phyloP scores from a whole-genome alignment of 2,329 filamentous ascomycete species.

The Fusarium musae region DNA sequence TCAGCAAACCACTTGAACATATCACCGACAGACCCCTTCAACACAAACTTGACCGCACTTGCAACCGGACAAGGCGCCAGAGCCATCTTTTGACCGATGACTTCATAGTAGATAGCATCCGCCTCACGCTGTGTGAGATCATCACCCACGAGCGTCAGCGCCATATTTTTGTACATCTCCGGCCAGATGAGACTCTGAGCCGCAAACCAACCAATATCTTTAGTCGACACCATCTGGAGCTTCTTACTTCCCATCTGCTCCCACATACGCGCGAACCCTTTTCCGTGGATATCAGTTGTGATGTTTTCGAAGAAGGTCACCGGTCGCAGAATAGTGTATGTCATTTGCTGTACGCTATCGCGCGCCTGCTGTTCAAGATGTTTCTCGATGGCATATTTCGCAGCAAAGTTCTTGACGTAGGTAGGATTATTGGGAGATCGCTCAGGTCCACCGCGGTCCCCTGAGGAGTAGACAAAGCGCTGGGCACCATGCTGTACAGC shows the following conservation, averaged over 20 bases:
- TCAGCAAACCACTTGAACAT: slow-evolving; percentile 33
- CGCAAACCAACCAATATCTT: slow-evolving; percentile 56
- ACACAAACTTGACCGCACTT: slow-evolving; percentile 17
- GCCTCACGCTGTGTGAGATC: slow-evolving; percentile 30
- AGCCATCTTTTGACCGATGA: slow-evolving; percentile 3
- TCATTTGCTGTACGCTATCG: slow-evolving; percentile 50
- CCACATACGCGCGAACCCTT: slow-evolving; percentile 46
- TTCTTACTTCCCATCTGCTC: slow-evolving; percentile 29
- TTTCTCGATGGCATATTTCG: slow-evolving; percentile 62
- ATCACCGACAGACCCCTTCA: slow-evolving; percentile 16
- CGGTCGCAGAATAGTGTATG: slow-evolving; percentile 68
- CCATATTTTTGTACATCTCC: slow-evolving; percentile 33
- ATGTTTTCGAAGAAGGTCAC: slow-evolving; percentile 67
- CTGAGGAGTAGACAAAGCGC: slow-evolving; percentile 4
- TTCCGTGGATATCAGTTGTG: slow-evolving; percentile 45
- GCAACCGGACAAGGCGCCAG: slow-evolving; percentile 22
- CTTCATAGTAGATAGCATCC: slow-evolving; percentile 11
- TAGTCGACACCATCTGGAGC: slow-evolving; percentile 52
- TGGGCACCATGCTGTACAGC: neutral
- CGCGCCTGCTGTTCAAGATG: neutral
- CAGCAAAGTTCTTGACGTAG: slow-evolving; percentile 62
- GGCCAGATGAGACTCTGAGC: slow-evolving; percentile 51
- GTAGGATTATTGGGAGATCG: neutral
- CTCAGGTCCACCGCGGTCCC: neutral
- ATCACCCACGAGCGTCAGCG: slow-evolving; percentile 28